A percentile compares a stretch with the other conserved stretches of the same genome.
These are phyloP conservation scores for Heterobasidion parviporum DNA, from an alignment of 1,284 basidiomycete species.

Conservation along the genomic window DNA sequence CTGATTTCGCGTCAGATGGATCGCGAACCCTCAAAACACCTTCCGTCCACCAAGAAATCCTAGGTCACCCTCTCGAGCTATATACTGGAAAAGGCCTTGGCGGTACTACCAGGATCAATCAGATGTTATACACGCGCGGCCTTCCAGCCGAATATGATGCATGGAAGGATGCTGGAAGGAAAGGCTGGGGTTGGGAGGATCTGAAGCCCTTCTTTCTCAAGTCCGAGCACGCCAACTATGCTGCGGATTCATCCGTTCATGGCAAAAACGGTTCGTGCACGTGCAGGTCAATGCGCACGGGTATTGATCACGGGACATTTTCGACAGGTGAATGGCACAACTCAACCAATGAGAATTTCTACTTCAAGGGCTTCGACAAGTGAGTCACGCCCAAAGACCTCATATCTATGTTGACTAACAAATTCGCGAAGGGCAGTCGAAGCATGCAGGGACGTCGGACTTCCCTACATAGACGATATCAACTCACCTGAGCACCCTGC, in stretches of 20 bases:
- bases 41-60: slow-evolving; percentile 13
- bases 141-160: slow-evolving; percentile 28
- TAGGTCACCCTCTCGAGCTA: slow-evolving; percentile 19
- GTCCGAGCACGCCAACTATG: slow-evolving; percentile 17
- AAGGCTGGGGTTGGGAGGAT: slow-evolving; percentile 29
- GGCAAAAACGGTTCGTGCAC: slow-evolving; percentile 11
- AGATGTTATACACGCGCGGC: slow-evolving; percentile 28
- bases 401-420: neutral
- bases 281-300: neutral
- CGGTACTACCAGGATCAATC: slow-evolving; percentile 35
- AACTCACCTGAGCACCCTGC: slow-evolving; percentile 19
- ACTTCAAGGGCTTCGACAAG: slow-evolving; percentile 11
- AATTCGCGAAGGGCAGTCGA: slow-evolving; percentile 11
- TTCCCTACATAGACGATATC: slow-evolving; percentile 19
- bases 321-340: slow-evolving; percentile 15
- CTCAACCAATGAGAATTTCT: slow-evolving; percentile 6
- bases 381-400: neutral
- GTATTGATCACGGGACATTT: too few relatives aligned
- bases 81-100: slow-evolving; percentile 33
- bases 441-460: slow-evolving; percentile 11
- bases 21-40: slow-evolving; percentile 15
- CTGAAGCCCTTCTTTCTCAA: slow-evolving; percentile 28
- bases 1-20: slow-evolving; percentile 19
- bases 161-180: slow-evolving; percentile 24
- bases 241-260: slow-evolving; percentile 6